A percentile compares a stretch with the other conserved stretches of the same genome.
These are phyloP conservation scores for Pisolithus thermaeus DNA, from an alignment of 1,284 basidiomycete genomes.

Conservation along the genomic window DNA sequence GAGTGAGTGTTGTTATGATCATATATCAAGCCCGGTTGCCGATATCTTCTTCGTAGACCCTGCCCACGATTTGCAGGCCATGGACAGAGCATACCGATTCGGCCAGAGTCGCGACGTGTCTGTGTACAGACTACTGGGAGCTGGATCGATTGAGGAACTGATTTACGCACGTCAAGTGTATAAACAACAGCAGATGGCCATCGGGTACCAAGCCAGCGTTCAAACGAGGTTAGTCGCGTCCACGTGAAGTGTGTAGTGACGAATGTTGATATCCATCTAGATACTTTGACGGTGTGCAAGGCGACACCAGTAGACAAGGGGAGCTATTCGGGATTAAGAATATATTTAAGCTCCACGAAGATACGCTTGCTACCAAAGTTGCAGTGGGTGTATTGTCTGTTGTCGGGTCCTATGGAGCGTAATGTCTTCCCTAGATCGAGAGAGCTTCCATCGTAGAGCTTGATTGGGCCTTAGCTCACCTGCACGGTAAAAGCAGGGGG, in stretches of 20 bases:
- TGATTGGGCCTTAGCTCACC: constrained; percentile 72
- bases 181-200: constrained; percentile 86
- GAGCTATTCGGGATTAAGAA: constrained; percentile 82
- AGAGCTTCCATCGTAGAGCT: constrained; percentile 63
- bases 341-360: constrained; percentile 76
- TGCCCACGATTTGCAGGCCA: constrained; percentile 81
- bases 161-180: constrained; percentile 85
- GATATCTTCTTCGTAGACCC: constrained; percentile 49
- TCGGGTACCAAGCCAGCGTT: constrained; percentile 76
- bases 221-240: constrained; percentile 56
- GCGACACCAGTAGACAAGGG: constrained; percentile 65
- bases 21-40: neutral
- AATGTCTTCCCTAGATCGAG: constrained; percentile 52
- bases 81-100: constrained; percentile 86
- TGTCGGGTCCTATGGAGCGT: neutral
- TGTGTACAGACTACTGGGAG: constrained; percentile 80
- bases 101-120: constrained; percentile 84
- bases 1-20: constrained; percentile 49
- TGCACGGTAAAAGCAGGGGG: constrained; percentile 41
- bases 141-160: constrained; percentile 81
- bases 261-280: constrained; percentile 29
- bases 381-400: constrained; percentile 40
- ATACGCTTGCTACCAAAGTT: constrained; percentile 65
- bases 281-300: constrained; percentile 79
- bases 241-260: neutral